These are phyloP conservation scores for Cyclostephanos tholiformis DNA, from an alignment of 108 stramenopile genomes.

Conservation along the genomic window DNA sequence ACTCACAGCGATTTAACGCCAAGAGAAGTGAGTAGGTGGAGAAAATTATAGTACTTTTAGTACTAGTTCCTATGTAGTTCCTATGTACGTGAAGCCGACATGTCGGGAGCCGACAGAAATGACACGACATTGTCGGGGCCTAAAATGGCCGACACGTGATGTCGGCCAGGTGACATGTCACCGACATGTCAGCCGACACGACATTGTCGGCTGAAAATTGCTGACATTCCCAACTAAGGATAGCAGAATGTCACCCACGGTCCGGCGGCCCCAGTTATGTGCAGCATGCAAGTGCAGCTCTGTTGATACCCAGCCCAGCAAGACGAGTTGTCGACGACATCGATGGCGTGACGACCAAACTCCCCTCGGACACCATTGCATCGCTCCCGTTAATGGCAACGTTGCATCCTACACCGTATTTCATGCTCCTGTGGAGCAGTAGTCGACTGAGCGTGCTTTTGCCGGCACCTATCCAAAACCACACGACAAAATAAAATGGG, in stretches of 20 bases:
- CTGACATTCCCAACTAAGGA: too few species aligned
- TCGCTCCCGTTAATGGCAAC: conserved; percentile 8
- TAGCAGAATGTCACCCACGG: conserved; percentile 24
- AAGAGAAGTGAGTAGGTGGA: too few species aligned
- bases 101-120: too few species aligned
- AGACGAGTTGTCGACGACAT: not conserved
- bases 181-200: too few species aligned
- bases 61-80: too few species aligned
- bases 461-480: conserved; percentile 33
- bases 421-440: conserved; percentile 41
- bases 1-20: too few species aligned
- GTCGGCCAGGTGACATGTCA: too few species aligned
- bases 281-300: conserved; percentile 71
- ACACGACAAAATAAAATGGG: not conserved
- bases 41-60: too few species aligned
- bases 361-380: conserved; percentile 24
- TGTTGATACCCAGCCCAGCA: conserved; percentile 75
- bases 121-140: too few species aligned
- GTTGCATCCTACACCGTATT: not conserved
- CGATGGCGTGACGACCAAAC: conserved; percentile 24
- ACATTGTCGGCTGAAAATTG: too few species aligned
- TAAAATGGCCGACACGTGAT: too few species aligned
- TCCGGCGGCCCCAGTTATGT: conserved; percentile 32
- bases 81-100: too few species aligned
- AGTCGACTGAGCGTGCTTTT: conserved; percentile 71